Base-by-base conservation (phyloP, 768 basidiomycete species). In the Jaapia argillacea region DNA sequence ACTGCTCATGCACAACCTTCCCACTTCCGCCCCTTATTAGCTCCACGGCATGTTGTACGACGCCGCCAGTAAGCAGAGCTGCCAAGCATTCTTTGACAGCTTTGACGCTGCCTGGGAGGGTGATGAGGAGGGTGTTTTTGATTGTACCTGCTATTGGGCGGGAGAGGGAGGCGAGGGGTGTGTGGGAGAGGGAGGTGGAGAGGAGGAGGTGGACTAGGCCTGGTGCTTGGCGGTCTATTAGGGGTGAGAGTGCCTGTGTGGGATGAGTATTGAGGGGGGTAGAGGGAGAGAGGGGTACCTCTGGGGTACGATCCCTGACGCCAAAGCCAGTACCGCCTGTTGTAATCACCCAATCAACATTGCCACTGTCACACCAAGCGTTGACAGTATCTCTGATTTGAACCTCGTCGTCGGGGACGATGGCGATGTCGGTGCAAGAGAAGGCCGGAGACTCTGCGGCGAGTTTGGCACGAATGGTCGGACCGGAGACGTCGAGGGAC, bases 251-350 rank as follows among this genome's bases (percentile, higher is more conserved):
- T 0, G 81, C 77, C 81, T 83, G 47, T 13, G n/a, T n/a, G n/a
- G 20, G 6, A 35, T n/a, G 10, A 16, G 25, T 22, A 13, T 20
- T 36, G 16, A 18, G 10, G 28, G 16, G 28, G 28, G 28, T 33
- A 33, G 28, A 33, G 10, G 28, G 16, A 16, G 28, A 33, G 16
- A 16, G 16, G 28, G 10, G 28, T 39, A 85, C 89, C 72, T 94
- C 88, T 28, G 90, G 90, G 3, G 90, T 94, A 36, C 69, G 63
- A 60, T 94, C 90, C 50, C 84, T 66, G 24, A 74, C 66, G 1
- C 88, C 85, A 54, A 91, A 90, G 5, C 90, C 90, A 1, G 90
- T 94, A 4, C 90, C 90, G 14, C 90, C 90, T 0, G 85, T 85
- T 4, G 86, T 85, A 49, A 94, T 66, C 45, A 91, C 71, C 72